phyloP scores from a whole-genome alignment of 208 protist genomes.

The Angomonas ambiguus region DNA sequence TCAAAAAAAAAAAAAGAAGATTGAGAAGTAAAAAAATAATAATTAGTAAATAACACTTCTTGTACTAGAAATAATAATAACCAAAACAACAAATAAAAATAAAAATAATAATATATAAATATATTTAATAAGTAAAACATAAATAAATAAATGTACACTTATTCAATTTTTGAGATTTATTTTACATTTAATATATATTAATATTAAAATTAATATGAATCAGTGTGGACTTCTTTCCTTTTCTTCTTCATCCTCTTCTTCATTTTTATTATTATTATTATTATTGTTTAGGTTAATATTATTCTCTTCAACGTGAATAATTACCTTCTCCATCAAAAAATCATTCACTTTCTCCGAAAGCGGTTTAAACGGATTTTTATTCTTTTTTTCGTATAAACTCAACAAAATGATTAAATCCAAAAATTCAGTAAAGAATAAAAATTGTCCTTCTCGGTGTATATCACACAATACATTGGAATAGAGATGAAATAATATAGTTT shows the following conservation, averaged over 20 bases:
- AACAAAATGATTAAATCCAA: constrained; percentile 37
- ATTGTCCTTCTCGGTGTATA: constrained; percentile 21
- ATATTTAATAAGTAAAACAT: constrained; percentile 18
- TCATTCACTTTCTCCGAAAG: constrained; percentile 32
- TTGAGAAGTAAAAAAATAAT: not conserved
- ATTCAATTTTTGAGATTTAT: not conserved
- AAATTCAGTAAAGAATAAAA: constrained; percentile 54
- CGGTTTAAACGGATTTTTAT: constrained; percentile 21
- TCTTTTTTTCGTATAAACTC: constrained; percentile 24
- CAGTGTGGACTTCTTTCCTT: not conserved
- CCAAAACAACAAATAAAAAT: constrained; percentile 10
- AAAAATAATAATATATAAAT: constrained; percentile 1
- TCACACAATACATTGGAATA: constrained; percentile 25
- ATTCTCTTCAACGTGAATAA: not conserved
- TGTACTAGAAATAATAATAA: not conserved
- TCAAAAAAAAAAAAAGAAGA: not conserved
- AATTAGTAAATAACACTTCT: not conserved
- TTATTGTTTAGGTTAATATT: not conserved
- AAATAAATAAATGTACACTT: constrained; percentile 5
- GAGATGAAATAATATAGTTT: constrained; percentile 17
- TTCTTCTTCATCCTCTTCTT: not conserved
- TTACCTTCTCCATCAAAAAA: constrained; percentile 29
- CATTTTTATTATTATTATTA: not conserved
- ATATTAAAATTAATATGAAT: constrained; percentile 1
- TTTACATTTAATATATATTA: not conserved